Base-by-base conservation (phyloP, 2,329 filamentous ascomycete genomes). In the Furcasterigmium sp. region DNA sequence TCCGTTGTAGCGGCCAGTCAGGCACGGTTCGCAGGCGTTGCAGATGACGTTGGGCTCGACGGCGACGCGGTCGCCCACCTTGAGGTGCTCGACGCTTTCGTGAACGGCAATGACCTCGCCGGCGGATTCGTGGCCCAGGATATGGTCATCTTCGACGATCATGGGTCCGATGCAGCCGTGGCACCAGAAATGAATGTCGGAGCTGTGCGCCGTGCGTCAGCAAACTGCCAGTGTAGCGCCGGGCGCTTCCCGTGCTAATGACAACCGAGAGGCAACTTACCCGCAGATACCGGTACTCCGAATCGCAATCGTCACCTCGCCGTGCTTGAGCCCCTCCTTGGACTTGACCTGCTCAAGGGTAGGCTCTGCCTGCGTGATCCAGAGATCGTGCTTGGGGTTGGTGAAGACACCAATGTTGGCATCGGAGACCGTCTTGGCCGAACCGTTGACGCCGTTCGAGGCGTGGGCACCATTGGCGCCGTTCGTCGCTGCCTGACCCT, bases 181-280 rank as follows among this genome's bases (percentile, higher is more conserved):
- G 62, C 94, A 88, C 91, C 91, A 97, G 73, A 97, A 97, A 70
- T 97, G 91, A 44, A 97, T 84, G 65, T 96, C 91, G 47, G 88
- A 95, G 45, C 87, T 91, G 56, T 15, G 9, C 7, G 15, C 23
- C 7, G 11, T 7, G 23, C 11, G 23, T 26, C 7, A 26, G 23
- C 23, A 11, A 11, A 26, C 23, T 11, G 11, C 7, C 11, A 7
- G 23, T 11, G 23, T 11, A 26, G 11, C 23, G 23, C n/a, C n/a
- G n/a, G n/a, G n/a, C n/a, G n/a, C n/a, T n/a, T 26, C 23, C 11
- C 7, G 7, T 7, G 23, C 23, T 26, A 7, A 26, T 7, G 23
- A 11, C 23, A 11, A 7, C 7, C 23, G 11, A 34, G 9, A n/a
- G n/a, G 5, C 14, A 5, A 62, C 67, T 54, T 73, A 93, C 80